Conservation (phyloP, 345 rosid genomes). For the Turritis glabra region DNA sequence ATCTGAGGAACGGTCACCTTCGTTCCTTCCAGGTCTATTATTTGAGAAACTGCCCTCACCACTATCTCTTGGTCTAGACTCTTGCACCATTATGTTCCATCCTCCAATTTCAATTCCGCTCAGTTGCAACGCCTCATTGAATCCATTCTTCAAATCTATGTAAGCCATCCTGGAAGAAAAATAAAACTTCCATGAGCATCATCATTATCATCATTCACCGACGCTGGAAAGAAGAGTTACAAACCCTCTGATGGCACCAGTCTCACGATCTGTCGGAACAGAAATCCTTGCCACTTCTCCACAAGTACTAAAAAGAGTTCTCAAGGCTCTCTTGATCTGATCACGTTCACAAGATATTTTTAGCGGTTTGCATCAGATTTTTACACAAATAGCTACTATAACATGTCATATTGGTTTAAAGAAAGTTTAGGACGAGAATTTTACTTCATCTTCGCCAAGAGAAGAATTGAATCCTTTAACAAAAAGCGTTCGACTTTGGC, state of each 20-base stretch:
- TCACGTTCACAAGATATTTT: slow-evolving; percentile 35
- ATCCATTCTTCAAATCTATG: slow-evolving; percentile 52
- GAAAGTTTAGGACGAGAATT: slow-evolving; percentile 10
- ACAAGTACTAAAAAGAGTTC: slow-evolving; percentile 61
- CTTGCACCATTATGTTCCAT: slow-evolving; percentile 47
- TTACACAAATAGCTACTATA: background rate
- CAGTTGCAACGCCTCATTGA: slow-evolving; percentile 62
- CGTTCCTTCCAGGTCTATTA: slow-evolving; percentile 5
- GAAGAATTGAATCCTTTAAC: slow-evolving; percentile 57
- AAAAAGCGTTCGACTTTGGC: slow-evolving; percentile 46
- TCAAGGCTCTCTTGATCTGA: slow-evolving; percentile 55
- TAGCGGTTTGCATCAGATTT: background rate
- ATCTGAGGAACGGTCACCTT: background rate
- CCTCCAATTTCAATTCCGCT: slow-evolving; percentile 54
- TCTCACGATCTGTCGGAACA: slow-evolving; percentile 62
- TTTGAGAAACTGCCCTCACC: background rate
- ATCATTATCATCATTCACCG: background rate
- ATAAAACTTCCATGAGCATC: background rate
- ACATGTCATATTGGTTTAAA: background rate
- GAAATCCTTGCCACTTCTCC: slow-evolving; percentile 62
- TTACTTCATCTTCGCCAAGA: slow-evolving; percentile 55
- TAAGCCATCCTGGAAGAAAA: slow-evolving; percentile 61
- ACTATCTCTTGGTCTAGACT: slow-evolving; percentile 55
- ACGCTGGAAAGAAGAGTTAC: slow-evolving; percentile 28
- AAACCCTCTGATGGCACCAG: slow-evolving; percentile 67